Base-by-base conservation (phyloP, 108 stramenopile genomes). In the Hondaea fermentalgiana region DNA sequence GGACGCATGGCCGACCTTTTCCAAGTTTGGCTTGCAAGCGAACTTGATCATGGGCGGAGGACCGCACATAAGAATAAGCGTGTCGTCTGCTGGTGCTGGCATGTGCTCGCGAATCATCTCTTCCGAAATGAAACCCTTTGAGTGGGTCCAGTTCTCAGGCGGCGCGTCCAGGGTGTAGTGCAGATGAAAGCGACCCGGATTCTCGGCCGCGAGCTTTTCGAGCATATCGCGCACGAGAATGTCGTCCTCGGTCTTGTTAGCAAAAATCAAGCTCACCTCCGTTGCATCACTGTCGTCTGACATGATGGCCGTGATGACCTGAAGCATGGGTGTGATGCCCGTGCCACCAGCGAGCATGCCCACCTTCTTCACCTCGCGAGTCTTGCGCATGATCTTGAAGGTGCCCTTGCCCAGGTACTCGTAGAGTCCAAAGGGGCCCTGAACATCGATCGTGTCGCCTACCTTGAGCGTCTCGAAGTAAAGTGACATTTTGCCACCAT, bases 271-370 rank as follows among this genome's bases (percentile, higher is more conserved):
- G 16, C 95, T 96, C 5, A 98, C 94, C 87, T 92, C 60, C n/a
- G 99, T 98, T 28, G 88, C 83, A 87, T 98, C 98, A 5, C 92
- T 72, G 16, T 95, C 94, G 91, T 98, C 90, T n/a, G 94, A 93
- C 10, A 97, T 92, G 55, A 98, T 94, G 88, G 96, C 90, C 72
- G 93, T 89, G 60, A 98, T 91, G 5, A 97, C 97, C 93, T 99
- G 98, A n/a, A 97, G 93, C 95, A 97, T 97, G 72, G 98, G 98
- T 28, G 97, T 98, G 72, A 99, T 95, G n/a, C 98, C 98, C n/a
- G 97, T 97, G 19, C 98, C 98, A 59, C 98, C 98, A 8, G 96
- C 97, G 90, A 99, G 90, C 97, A 99, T 97, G 28, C 95, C 93
- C 90, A 99, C 93, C 49, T 96, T 96, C 60, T 95, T 93, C 14